Percentiles rank a stretch among this genome's conserved stretches.
These are phyloP conservation scores for Areca catechu DNA, from an alignment of 176 grass and related monocot species.

Conservation along the genomic window DNA sequence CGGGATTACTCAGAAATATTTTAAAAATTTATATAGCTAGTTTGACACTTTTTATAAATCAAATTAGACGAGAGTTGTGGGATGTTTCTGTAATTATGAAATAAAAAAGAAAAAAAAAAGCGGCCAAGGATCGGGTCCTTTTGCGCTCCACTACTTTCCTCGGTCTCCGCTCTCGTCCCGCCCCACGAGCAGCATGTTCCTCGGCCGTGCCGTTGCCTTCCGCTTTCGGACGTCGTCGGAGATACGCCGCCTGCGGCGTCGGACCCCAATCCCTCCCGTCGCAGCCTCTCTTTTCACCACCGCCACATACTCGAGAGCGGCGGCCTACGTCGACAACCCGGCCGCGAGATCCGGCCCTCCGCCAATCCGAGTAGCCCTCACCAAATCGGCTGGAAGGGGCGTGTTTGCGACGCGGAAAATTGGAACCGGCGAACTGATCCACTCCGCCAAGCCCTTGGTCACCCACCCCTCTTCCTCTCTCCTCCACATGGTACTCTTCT, in stretches of 20 bases:
- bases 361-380: constrained; percentile 52
- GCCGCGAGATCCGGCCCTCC: constrained; percentile 21
- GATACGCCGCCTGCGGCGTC: not conserved
- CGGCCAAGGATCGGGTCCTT: too few species aligned
- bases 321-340: not conserved
- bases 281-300: constrained; percentile 9
- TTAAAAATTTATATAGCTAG: too few species aligned
- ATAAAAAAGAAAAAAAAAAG: too few species aligned
- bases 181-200: too few species aligned
- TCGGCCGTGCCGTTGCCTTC: not conserved
- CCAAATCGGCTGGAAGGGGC: constrained; percentile 55
- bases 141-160: too few species aligned
- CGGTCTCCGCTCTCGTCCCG: too few species aligned
- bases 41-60: too few species aligned
- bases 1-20: too few species aligned
- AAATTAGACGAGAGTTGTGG: too few species aligned
- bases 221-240: not conserved
- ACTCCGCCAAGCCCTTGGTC: constrained; percentile 63
- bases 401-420: constrained; percentile 63
- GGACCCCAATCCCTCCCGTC: constrained; percentile 4
- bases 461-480: constrained; percentile 47
- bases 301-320: not conserved
- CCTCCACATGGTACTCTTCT: constrained; percentile 39
- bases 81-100: too few species aligned
- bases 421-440: constrained; percentile 46